These are phyloP conservation scores for Scedosporium apiospermum DNA, from an alignment of 2,329 filamentous ascomycete genomes.

Conservation along the genomic window DNA sequence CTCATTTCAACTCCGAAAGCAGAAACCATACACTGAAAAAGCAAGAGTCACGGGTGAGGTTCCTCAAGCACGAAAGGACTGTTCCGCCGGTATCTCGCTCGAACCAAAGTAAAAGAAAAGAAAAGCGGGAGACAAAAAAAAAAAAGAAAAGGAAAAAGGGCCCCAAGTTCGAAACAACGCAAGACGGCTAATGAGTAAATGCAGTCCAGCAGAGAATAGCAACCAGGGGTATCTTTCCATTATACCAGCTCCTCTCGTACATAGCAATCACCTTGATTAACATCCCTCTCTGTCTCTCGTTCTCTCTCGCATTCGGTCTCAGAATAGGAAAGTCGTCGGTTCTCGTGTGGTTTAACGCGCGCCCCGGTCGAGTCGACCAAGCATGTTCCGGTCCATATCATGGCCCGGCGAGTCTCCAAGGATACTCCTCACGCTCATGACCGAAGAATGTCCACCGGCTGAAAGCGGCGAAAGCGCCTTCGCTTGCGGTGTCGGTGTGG, in stretches of 20 bases:
- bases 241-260: no score
- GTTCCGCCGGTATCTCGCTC: not conserved
- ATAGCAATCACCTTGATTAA: no score
- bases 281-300: no score
- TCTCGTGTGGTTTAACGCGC: not conserved
- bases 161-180: no score
- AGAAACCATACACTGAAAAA: not conserved
- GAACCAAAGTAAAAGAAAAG: not conserved
- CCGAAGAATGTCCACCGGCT: not conserved
- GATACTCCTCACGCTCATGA: conserved; percentile 4
- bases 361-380: not conserved
- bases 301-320: no score
- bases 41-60: not conserved
- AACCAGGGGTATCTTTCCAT: not conserved
- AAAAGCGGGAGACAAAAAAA: not conserved
- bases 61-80: not conserved
- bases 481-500: not conserved
- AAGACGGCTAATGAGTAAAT: no score
- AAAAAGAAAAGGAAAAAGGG: not conserved
- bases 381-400: conserved; percentile 5
- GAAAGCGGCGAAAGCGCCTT: not conserved
- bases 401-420: not conserved
- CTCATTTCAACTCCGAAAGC: not conserved
- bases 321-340: not conserved
- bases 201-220: not conserved